These are phyloP conservation scores for Penicillium glabrum DNA, from an alignment of 2,329 filamentous ascomycete species.

Conservation along the genomic window DNA sequence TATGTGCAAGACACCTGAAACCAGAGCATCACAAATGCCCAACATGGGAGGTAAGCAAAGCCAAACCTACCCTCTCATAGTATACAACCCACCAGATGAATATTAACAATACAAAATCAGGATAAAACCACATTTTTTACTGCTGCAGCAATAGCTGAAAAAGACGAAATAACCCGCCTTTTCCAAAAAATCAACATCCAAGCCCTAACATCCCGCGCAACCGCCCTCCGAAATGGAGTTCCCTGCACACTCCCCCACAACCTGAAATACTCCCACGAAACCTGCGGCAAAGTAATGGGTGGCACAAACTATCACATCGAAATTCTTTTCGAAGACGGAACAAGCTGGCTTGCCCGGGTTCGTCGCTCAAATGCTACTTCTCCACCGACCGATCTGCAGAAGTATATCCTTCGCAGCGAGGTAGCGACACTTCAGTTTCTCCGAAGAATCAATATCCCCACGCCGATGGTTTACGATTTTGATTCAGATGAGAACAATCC, in stretches of 20 bases:
- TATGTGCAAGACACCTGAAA: conserved; percentile 38
- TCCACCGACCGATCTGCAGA: conserved; percentile 31
- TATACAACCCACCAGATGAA: not conserved
- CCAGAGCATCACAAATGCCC: conserved; percentile 36
- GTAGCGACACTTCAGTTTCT: conserved; percentile 45
- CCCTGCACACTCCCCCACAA: conserved; percentile 35
- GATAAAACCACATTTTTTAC: conserved; percentile 38
- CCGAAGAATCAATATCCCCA: conserved; percentile 35
- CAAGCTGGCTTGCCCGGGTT: conserved; percentile 46
- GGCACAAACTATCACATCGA: conserved; percentile 49
- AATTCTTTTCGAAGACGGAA: conserved; percentile 45
- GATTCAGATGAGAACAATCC: conserved; percentile 33
- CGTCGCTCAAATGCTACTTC: conserved; percentile 44
- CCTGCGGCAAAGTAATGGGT: conserved; percentile 42
- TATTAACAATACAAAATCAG: conserved; percentile 5
- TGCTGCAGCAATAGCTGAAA: conserved; percentile 35
- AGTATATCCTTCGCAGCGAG: conserved; percentile 41
- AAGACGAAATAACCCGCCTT: conserved; percentile 34
- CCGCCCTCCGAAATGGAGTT: conserved; percentile 35
- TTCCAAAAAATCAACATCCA: conserved; percentile 37
- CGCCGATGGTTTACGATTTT: conserved; percentile 42
- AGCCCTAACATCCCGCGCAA: conserved; percentile 40
- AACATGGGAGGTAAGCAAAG: conserved; percentile 37
- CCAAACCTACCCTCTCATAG: not conserved
- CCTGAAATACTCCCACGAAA: conserved; percentile 38